Conservation (phyloP, 176 grass and related monocot species). For the Musa itinerans region DNA sequence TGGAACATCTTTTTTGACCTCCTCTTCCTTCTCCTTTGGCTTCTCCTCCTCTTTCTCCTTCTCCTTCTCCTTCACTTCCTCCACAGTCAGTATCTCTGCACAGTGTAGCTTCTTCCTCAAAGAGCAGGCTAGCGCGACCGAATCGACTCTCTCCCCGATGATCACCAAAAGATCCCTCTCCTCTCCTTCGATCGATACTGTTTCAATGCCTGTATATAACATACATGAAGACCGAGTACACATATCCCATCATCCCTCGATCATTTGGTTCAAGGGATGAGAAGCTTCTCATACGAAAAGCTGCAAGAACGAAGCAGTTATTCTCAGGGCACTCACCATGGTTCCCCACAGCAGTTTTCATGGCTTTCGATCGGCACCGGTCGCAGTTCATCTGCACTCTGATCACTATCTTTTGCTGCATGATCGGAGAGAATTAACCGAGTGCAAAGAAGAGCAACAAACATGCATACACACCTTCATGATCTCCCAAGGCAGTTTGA, state of each 20-base stretch:
- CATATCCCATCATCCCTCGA: no score
- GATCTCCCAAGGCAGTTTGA: no score
- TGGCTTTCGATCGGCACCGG: constrained; percentile 44
- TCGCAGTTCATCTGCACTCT: constrained; percentile 35
- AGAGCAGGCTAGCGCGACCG: constrained; percentile 29
- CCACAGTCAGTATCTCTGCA: constrained; percentile 27
- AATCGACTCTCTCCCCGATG: constrained; percentile 38
- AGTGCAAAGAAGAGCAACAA: no score
- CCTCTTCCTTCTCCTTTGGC: background rate
- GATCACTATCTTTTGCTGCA: constrained; percentile 51
- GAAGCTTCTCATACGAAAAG: no score
- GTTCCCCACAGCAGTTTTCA: constrained; percentile 20
- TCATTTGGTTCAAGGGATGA: no score
- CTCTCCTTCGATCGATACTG: constrained; percentile 30
- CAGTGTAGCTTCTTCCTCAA: constrained; percentile 34
- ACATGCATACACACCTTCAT: no score
- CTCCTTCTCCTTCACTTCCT: constrained; percentile 26
- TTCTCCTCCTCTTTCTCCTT: background rate
- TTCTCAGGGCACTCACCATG: no score
- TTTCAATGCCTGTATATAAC: constrained; percentile 32
- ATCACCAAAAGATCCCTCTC: constrained; percentile 31
- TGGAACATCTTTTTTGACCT: background rate
- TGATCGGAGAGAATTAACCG: no score
- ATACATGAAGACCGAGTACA: no score
- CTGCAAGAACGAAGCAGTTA: no score